Percentiles rank a stretch among this genome's conserved stretches.
These are phyloP conservation scores for Dothideomycetes sp. DNA, from an alignment of 2,329 filamentous ascomycete species.

Conservation along the genomic window DNA sequence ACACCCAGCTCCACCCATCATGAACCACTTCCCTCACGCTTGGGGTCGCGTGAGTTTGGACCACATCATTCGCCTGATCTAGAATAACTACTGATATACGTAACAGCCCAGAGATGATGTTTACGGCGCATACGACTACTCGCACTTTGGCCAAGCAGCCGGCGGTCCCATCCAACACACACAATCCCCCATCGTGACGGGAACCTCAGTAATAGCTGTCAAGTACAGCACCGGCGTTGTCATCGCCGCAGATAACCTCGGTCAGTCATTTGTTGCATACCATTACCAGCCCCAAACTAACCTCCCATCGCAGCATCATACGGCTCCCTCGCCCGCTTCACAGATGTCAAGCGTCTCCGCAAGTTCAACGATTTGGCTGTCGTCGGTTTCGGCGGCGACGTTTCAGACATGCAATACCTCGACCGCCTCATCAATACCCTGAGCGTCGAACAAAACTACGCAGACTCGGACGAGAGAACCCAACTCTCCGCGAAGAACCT, in stretches of 20 bases:
- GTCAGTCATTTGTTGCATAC: slow-evolving; percentile 37
- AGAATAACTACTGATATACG: slow-evolving; percentile 24
- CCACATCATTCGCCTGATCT: slow-evolving; percentile 16
- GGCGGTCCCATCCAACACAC: slow-evolving; percentile 66
- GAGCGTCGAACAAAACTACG: slow-evolving; percentile 82
- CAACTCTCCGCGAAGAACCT: slow-evolving; percentile 80
- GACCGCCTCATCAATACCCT: slow-evolving; percentile 82
- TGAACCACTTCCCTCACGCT: slow-evolving; percentile 56
- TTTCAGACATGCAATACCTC: slow-evolving; percentile 98
- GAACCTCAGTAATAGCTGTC: slow-evolving; percentile 86
- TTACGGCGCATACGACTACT: slow-evolving; percentile 85
- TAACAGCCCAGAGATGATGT: slow-evolving; percentile 87
- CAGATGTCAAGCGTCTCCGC: slow-evolving; percentile 89
- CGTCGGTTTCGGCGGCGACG: slow-evolving; percentile 90
- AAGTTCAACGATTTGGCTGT: slow-evolving; percentile 75
- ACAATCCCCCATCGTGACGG: slow-evolving; percentile 86
- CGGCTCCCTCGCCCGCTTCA: slow-evolving; percentile 89
- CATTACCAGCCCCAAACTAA: slow-evolving; percentile 4
- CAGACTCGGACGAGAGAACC: slow-evolving; percentile 25
- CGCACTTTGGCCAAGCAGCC: slow-evolving; percentile 62
- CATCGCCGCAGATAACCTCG: slow-evolving; percentile 92
- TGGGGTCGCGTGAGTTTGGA: slow-evolving; percentile 50
- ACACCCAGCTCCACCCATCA: slow-evolving; percentile 23
- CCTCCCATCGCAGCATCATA: slow-evolving; percentile 66
- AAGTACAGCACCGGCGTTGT: slow-evolving; percentile 97